These are phyloP conservation scores for Striga asiatica DNA, from an alignment of 257 asterid genomes.

Conservation along the genomic window DNA sequence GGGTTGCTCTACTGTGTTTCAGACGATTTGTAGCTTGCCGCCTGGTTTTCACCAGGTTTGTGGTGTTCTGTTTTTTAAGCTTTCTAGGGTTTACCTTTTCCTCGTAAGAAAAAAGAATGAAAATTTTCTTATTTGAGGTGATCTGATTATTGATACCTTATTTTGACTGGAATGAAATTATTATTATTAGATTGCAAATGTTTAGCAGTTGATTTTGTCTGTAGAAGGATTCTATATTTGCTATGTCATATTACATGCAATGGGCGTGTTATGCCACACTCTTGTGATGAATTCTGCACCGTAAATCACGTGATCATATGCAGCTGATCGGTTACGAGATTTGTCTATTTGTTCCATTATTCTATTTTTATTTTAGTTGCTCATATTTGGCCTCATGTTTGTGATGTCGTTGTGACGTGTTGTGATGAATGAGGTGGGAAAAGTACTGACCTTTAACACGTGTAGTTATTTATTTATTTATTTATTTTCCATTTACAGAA, in stretches of 20 bases:
- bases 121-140: constrained; percentile 9
- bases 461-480: too few relatives aligned
- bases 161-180: constrained; percentile 3
- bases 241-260: constrained; percentile 3
- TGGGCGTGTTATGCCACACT: constrained; percentile 4
- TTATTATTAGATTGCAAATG: not conserved
- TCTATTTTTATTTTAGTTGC: not conserved
- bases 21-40: constrained; percentile 65
- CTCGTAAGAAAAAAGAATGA: not conserved
- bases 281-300: constrained; percentile 8
- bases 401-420: constrained; percentile 2
- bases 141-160: too few relatives aligned
- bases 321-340: not conserved
- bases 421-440: constrained; percentile 4
- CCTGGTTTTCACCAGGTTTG: constrained; percentile 86
- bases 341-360: constrained; percentile 5
- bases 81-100: not conserved
- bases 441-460: constrained; percentile 4
- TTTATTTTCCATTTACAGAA: not conserved
- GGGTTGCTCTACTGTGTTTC: constrained; percentile 86
- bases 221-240: not conserved
- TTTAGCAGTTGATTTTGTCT: constrained; percentile 8
- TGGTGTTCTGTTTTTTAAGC: constrained; percentile 15
- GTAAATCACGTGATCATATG: not conserved
- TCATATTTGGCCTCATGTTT: not conserved